Base-by-base conservation (phyloP, 768 basidiomycete genomes). In the Kwoniella heveanensis region DNA sequence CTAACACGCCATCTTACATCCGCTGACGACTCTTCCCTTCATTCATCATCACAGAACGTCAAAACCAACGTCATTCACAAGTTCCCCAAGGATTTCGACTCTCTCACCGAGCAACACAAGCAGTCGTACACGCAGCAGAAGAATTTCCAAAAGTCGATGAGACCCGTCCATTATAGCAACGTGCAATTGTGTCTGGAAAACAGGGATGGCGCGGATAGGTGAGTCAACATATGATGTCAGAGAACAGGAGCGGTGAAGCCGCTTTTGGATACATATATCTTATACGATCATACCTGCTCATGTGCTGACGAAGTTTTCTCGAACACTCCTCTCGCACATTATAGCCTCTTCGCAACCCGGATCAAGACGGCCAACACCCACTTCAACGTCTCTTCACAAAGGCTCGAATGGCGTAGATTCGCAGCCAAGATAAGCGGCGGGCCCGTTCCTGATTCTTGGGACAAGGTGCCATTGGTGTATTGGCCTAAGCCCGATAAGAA, bases 131-230 rank as follows among this genome's bases (percentile, higher is more conserved):
- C 60, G 25, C 58, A 65, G 21, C 64, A 77, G 61, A 54, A 68
- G 27, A 63, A 67, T 37, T 61, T 60, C 47, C 39, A 69, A 46
- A 37, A 57, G 52, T 54, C 66, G 27, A 61, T 62, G 49, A 64
- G 77, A 54, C 76, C 74, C 13, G 64, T 79, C 15, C 75, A 77
- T 55, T 79, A 79, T 47, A 72, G 70, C n/a, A 79, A 79, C 48
- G 76, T 79, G 8, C 74, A 77, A 57, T 59, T 79, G 4, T 77
- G 73, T 47, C 64, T 76, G 2, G 72, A 76, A n/a, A 68, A 73
- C 50, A 60, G 50, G 24, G 47, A 62, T 10, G 65, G 67, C 6
- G 49, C 60, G 1, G 57, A 61, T 13, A 69, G 66, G 65, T 65
- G 49, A 30, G 62, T 54, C 39, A n/a, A n/a, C n/a, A n/a, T n/a